Conservation (phyloP, 192 early-diverging fungal species). For the Mortierella antarctica region DNA sequence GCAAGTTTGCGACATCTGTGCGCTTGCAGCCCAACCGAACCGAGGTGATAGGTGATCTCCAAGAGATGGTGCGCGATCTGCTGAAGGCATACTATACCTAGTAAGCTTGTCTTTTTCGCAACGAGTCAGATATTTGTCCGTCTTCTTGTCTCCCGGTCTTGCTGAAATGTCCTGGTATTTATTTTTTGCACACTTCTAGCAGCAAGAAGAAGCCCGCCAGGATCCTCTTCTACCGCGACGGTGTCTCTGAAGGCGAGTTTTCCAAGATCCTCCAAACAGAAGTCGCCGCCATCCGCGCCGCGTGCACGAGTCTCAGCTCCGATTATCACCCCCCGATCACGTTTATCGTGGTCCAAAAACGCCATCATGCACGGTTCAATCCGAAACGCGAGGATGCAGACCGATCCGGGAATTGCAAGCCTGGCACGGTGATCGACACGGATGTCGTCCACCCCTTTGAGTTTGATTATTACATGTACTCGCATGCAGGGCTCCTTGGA, state of each 20-base stretch:
- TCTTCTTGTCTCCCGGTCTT: too few species aligned
- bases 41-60: too few species aligned
- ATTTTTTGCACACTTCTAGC: constrained; percentile 18
- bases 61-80: too few species aligned
- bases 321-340: constrained; percentile 85
- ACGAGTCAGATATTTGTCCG: too few species aligned
- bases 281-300: constrained; percentile 72
- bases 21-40: too few species aligned
- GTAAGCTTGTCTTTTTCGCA: too few species aligned
- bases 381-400: constrained; percentile 73
- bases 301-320: constrained; percentile 70
- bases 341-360: constrained; percentile 87
- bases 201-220: constrained; percentile 77
- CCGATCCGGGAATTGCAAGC: constrained; percentile 80
- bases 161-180: too few species aligned
- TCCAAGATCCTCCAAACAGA: constrained; percentile 78
- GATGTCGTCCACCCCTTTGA: constrained; percentile 81
- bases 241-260: constrained; percentile 92
- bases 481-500: constrained; percentile 93
- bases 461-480: constrained; percentile 90
- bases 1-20: too few species aligned
- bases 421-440: constrained; percentile 86
- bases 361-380: constrained; percentile 91
- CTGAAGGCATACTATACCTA: too few species aligned
- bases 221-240: constrained; percentile 92